Base-by-base conservation (phyloP, 345 rosid species). In the Moringa oleifera region DNA sequence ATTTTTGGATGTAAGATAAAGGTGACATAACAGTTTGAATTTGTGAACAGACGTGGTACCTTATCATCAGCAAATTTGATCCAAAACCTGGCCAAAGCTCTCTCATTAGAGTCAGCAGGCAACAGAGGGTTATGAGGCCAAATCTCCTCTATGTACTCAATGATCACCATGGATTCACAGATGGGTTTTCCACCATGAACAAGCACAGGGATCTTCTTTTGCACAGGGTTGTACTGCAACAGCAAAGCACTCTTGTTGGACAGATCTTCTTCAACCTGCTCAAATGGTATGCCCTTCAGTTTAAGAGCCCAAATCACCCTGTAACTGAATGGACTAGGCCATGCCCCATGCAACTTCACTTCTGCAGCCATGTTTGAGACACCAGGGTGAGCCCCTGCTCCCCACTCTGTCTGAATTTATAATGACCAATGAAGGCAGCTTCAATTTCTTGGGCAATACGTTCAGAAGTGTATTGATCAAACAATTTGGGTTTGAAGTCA, bases 121-220 rank as follows among this genome's bases (percentile, higher is more conserved):
- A 80, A 37, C 59, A 77, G 33, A 6, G 75, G 74, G 24, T 23
- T 22, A 0, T 71, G 64, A 0, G 73, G 73, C 84, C 81, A 74
- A 0, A 23, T 59, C 23, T 80, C 79, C 7, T 80, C 79, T 7
- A 77, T 61, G 22, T 74, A 77, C 53, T 69, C 71, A 20, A 77
- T 36, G 0, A 77, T 77, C 37, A 77, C 18, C 52, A 64, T 24
- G 20, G 80, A 71, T 51, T 79, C 83, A 4, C 67, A 58, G 19
- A 76, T 60, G 18, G 80, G 72, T 18, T 76, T 73, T 24, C 46
- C 65, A 0, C 57, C 63, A 59, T 79, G 83, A 28, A 76, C 60
- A 0, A 79, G 76, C 18, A 79, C 73, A 1, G 81, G 83, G 31
- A 79, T 56, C 55, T 70, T 75, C 71, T 62, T 65, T 57, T 63